phyloP scores from a whole-genome alignment of 1,284 basidiomycete species.

The Athelia sp. region DNA sequence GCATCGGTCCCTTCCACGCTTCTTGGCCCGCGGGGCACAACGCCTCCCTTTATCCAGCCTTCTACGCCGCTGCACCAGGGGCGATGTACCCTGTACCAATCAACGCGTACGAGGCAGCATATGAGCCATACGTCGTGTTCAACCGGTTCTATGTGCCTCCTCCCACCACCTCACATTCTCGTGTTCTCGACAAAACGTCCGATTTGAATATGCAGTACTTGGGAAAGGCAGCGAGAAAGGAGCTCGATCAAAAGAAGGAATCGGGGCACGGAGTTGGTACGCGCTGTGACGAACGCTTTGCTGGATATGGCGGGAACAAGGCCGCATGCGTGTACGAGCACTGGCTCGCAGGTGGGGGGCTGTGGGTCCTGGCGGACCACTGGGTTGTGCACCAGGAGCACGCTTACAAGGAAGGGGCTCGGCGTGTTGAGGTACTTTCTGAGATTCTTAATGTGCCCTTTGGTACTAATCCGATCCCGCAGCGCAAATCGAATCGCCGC shows the following conservation, averaged over 20 bases:
- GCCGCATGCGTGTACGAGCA: constrained; percentile 65
- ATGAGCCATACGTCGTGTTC: constrained; percentile 82
- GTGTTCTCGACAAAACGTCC: too few relatives aligned
- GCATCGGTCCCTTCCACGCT: constrained; percentile 71
- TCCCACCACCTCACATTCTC: too few relatives aligned
- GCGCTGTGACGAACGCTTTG: constrained; percentile 81
- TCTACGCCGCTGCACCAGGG: constrained; percentile 56
- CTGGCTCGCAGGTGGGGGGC: constrained; percentile 64
- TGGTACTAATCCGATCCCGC: constrained; percentile 4
- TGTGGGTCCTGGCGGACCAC: constrained; percentile 79
- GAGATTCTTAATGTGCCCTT: too few relatives aligned
- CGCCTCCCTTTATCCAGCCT: constrained; percentile 70
- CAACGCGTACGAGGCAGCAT: constrained; percentile 69
- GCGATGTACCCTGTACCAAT: constrained; percentile 63
- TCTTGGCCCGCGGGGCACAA: constrained; percentile 76
- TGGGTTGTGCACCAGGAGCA: constrained; percentile 86
- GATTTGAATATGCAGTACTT: constrained; percentile 21
- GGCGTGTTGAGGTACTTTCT: constrained; percentile 65
- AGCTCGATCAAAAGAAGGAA: not conserved
- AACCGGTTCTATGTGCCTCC: constrained; percentile 29
- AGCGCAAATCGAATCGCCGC: constrained; percentile 75
- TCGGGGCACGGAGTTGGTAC: constrained; percentile 21
- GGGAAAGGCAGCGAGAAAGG: not conserved
- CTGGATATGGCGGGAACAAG: constrained; percentile 78
- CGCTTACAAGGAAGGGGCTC: constrained; percentile 68